Percentiles rank a stretch among this genome's conserved stretches.
Conservation (phyloP, 768 basidiomycete species). For the Lentinula sp. region DNA sequence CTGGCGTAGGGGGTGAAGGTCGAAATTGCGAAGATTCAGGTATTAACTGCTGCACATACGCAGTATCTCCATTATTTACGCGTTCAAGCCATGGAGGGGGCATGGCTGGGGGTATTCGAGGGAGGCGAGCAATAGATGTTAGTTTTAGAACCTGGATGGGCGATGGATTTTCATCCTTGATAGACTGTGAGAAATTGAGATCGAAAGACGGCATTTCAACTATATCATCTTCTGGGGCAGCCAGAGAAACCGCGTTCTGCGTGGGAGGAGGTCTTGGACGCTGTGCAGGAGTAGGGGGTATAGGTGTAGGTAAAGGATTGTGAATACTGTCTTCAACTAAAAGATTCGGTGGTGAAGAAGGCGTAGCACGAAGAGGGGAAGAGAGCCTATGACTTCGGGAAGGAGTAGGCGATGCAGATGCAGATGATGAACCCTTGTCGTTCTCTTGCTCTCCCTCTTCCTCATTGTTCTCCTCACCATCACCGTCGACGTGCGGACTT, state of each 20-base stretch:
- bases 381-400: not conserved
- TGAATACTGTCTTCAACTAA: too few relatives aligned
- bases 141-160: not conserved
- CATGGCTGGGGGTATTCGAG: not conserved
- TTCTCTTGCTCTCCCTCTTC: not conserved
- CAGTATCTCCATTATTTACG: not conserved
- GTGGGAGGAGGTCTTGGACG: not conserved
- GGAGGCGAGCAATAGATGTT: not conserved
- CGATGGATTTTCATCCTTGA: not conserved
- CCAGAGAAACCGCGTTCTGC: not conserved
- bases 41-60: not conserved
- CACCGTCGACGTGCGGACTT: not conserved
- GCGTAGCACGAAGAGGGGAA: not conserved
- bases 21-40: slow-evolving; percentile 5
- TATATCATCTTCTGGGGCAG: not conserved
- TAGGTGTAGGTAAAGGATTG: not conserved
- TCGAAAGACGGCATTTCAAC: not conserved
- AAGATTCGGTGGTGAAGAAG: not conserved
- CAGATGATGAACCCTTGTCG: not conserved
- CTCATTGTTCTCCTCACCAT: not conserved
- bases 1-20: not conserved
- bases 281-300: slow-evolving; percentile 1
- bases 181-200: not conserved
- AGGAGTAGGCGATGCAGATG: not conserved
- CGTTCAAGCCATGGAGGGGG: not conserved